A percentile compares a stretch with the other conserved stretches of the same genome.
phyloP scores from a whole-genome alignment of 192 early-diverging fungal genomes.

The Backusella liffmaniae region DNA sequence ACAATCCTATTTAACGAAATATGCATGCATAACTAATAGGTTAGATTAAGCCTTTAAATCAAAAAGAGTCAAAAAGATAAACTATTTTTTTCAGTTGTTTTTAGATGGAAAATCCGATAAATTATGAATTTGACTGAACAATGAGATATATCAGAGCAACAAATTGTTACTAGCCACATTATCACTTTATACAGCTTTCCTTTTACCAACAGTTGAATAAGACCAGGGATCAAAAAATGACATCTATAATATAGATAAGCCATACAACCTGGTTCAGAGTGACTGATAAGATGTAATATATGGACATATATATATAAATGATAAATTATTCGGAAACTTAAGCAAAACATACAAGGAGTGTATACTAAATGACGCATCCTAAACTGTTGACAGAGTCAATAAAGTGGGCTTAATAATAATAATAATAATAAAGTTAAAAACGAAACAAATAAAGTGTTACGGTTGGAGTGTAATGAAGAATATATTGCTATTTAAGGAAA shows the following conservation, averaged over 20 bases:
- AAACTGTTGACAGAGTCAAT: constrained; percentile 4
- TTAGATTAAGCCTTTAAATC: neutral
- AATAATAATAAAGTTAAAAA: neutral
- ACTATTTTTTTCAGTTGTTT: neutral
- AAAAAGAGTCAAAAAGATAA: neutral
- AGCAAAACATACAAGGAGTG: neutral
- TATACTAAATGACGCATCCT: neutral
- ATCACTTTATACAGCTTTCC: neutral
- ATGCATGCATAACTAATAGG: neutral
- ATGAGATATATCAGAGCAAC: neutral
- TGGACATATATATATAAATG: neutral
- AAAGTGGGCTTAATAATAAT: neutral
- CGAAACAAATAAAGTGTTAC: neutral
- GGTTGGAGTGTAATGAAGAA: neutral
- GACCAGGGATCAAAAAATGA: neutral
- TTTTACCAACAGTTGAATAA: neutral
- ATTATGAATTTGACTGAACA: neutral
- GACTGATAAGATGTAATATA: neutral
- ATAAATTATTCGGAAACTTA: neutral
- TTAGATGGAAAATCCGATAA: neutral
- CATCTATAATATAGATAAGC: neutral
- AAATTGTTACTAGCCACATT: neutral
- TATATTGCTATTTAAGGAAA: neutral
- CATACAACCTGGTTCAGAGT: neutral
- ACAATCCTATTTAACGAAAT: neutral